A percentile compares a stretch with the other conserved stretches of the same genome.
Evolutionary conservation across 2,329 filamentous ascomycete genomes (phyloP).

Genomic region (Albifimbria verrucaria): DNA sequence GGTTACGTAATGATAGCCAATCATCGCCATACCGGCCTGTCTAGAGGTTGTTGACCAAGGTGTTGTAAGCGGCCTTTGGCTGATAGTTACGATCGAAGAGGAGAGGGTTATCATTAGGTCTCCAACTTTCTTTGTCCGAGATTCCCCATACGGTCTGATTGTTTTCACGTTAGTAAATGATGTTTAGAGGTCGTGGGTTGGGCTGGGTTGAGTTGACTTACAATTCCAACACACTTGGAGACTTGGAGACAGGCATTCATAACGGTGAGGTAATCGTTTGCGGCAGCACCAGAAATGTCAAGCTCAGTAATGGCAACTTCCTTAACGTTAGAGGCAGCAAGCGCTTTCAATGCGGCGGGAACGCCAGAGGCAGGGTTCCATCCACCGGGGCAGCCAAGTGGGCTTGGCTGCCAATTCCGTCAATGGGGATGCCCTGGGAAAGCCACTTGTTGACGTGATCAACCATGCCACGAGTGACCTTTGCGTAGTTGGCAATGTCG

Average conservation of each 20-base stretch:
- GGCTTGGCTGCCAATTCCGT: constrained; percentile 56
- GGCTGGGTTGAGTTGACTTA: not conserved
- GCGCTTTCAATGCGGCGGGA: constrained; percentile 46
- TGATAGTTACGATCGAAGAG: constrained; percentile 51
- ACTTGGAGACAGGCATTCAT: constrained; percentile 56
- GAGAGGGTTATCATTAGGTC: constrained; percentile 45
- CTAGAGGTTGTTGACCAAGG: constrained; percentile 17
- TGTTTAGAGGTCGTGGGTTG: not conserved
- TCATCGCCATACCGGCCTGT: no score
- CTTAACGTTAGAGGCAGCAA: constrained; percentile 47
- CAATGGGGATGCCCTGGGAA: constrained; percentile 47
- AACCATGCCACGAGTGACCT: constrained; percentile 56
- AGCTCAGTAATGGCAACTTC: constrained; percentile 67
- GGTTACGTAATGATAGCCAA: no score
- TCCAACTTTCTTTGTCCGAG: constrained; percentile 43
- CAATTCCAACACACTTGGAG: constrained; percentile 58
- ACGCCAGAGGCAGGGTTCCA: constrained; percentile 47
- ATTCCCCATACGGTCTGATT: constrained; percentile 55
- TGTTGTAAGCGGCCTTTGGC: constrained; percentile 50
- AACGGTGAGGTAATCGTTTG: constrained; percentile 56
- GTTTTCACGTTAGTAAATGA: no score
- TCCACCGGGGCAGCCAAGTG: constrained; percentile 48
- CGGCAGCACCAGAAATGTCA: constrained; percentile 58
- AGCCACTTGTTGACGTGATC: constrained; percentile 62
- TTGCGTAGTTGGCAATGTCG: constrained; percentile 56